Evolutionary conservation across 2,329 filamentous ascomycete genomes (phyloP), one percentile per base, ranked within the genome.

Genomic region (Graphiopsis chlorocephala): DNA sequence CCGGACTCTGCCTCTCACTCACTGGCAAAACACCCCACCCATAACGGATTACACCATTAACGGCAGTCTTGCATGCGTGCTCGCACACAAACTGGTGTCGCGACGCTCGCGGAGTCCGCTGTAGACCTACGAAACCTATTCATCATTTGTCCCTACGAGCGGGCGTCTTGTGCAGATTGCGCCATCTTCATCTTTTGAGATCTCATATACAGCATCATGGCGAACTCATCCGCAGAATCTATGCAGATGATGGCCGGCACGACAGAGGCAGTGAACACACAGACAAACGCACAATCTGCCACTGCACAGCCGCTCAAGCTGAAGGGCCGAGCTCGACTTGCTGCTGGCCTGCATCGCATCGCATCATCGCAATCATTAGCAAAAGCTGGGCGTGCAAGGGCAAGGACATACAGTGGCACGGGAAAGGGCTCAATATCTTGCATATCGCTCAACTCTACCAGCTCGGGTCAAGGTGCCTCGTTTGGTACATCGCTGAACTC

Each of bases 291-390:
- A 61, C 58, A 28, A 6, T 26, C 26, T 12, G 17, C 35, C 26
- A 17, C 57, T 26, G 72, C 78, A 61, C 76, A 74, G 20, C 76
- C 71, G 60, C 81, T 80, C 28, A 92, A 89, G 77, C 81, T 85
- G 64, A 92, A 88, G 75, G 85, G 87, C 61, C 86, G 90, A 55
- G 86, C 88, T 71, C 86, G 88, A 65, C 78, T 96, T 35, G 81
- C 96, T 20, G 87, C 88, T 68, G 87, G 88, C 33, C 83, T 96
- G 57, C 89, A 94, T 67, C 88, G 91, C 65, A 94, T 96, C 73
- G 89, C 91, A 12, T 96, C 92, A 0, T 92, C 89, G 7, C 88
- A 90, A 0, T 91, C 90, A 17, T 79, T 96, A 59, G 82, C 85
- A 47, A 85, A 85, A 65, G 77, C 88, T 62, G 84, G 87, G 64